phyloP scores from a whole-genome alignment of 176 grass and related monocot genomes.

The Urochloa ruziziensis region DNA sequence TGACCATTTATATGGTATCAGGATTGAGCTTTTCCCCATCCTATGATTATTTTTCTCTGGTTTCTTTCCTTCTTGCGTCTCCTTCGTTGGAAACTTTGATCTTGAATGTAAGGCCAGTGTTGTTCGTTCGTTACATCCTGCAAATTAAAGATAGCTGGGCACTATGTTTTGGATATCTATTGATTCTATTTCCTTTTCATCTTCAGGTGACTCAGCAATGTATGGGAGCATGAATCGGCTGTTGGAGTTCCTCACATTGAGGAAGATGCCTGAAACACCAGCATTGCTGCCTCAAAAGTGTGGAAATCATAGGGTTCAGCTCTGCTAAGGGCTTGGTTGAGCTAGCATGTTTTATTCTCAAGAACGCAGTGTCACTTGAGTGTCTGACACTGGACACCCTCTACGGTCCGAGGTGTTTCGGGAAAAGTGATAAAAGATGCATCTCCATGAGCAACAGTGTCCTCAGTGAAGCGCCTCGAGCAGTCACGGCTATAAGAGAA shows the following conservation, averaged over 20 bases:
- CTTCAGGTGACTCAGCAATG: neutral
- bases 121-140: neutral
- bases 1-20: neutral
- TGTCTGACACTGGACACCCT: neutral
- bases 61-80: conserved; percentile 7
- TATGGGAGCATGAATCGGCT: neutral
- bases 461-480: neutral
- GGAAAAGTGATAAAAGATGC: neutral
- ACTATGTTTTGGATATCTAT: neutral
- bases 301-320: conserved; percentile 6
- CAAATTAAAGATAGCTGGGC: neutral
- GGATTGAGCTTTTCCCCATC: neutral
- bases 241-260: neutral
- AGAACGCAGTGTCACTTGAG: neutral
- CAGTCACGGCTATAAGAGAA: neutral
- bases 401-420: neutral
- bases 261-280: neutral
- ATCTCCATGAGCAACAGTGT: neutral
- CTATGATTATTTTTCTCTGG: conserved; percentile 28
- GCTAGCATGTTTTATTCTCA: neutral
- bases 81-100: neutral
- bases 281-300: conserved; percentile 1
- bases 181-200: neutral
- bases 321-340: neutral
- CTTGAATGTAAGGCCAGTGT: conserved; percentile 7